These are phyloP conservation scores for Pelargonium australe DNA, from an alignment of 441 rosid genomes.

Conservation along the genomic window DNA sequence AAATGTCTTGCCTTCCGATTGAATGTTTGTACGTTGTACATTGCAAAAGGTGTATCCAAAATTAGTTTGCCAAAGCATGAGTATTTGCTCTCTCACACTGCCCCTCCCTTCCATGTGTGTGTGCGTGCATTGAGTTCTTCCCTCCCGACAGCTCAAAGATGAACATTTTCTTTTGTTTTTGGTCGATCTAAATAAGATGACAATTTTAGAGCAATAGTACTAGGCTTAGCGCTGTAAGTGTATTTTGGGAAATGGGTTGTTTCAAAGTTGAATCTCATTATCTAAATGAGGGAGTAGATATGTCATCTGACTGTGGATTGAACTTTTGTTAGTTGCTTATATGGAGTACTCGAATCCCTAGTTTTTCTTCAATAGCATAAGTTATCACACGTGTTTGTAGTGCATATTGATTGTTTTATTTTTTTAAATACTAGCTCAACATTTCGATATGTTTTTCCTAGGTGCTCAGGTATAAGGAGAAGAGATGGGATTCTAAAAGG, in stretches of 20 bases:
- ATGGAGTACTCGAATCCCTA: neutral
- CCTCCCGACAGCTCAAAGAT: neutral
- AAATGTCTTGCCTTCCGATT: neutral
- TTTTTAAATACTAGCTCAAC: constrained; percentile 25
- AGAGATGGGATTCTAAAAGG: constrained; percentile 88
- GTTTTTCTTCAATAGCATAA: neutral
- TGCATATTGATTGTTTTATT: neutral
- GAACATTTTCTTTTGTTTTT: neutral
- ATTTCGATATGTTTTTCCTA: constrained; percentile 39
- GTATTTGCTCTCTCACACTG: no score
- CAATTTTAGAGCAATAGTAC: neutral
- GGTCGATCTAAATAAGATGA: neutral
- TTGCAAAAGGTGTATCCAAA: neutral
- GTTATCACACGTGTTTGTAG: neutral
- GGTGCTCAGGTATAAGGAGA: constrained; percentile 92
- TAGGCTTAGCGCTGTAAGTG: neutral
- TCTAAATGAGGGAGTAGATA: neutral
- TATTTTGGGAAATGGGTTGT: neutral
- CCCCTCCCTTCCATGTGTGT: no score
- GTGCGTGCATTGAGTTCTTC: no score
- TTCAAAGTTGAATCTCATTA: no score
- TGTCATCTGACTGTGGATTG: neutral
- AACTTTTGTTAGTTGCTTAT: neutral
- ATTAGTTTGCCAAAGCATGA: neutral
- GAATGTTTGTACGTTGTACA: neutral